Evolutionary conservation across 2,329 filamentous ascomycete genomes (phyloP), one percentile per base, ranked within the genome.

Genomic region (Aspergillus phoenicis): DNA sequence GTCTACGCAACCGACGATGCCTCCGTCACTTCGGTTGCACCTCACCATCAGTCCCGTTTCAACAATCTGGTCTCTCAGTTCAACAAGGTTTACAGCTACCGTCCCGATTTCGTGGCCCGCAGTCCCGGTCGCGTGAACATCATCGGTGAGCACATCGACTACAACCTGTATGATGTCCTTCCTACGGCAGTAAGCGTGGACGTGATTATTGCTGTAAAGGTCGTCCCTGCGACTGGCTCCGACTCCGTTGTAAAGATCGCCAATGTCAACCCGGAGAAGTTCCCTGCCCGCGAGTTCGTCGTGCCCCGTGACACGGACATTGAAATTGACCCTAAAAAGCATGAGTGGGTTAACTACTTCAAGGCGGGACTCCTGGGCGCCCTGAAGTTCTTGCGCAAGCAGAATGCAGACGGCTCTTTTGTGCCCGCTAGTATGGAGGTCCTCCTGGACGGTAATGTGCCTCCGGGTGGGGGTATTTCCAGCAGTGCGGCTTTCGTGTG

Each of bases 291-390:
- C 66, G 87, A 91, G 68, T 96, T 97, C 73, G 83, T 87, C 49
- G 84, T 97, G 8, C 85, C 90, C 4, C 70, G 73, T 52, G 81
- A 84, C 64, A 81, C 83, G 45, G 79, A 84, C 10, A 84, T 94
- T n/a, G 85, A 89, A 22, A 97, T 99, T 70, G 93, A 98, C 76
- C 85, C 91, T 7, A 88, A 87, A 17, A 85, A 89, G 68, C 90
- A 96, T 67, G 93, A 97, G 79, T 99, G 95, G 95, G 91, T 92
- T 60, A 99, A 98, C 76, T 99, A 99, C 83, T 98, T 99, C 86
- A 96, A 95, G 80, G 91, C 92, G 57, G 95, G 95, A 0, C 82
- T 98, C 53, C 83, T 87, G 38, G 95, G 93, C 30, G 94, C 94
- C 0, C 79, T 97, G 59, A 86, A 91, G 69, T 82, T 96, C 61